Base-by-base conservation (phyloP, 495 filamentous ascomycete species). In the Cercophora newfieldiana region DNA sequence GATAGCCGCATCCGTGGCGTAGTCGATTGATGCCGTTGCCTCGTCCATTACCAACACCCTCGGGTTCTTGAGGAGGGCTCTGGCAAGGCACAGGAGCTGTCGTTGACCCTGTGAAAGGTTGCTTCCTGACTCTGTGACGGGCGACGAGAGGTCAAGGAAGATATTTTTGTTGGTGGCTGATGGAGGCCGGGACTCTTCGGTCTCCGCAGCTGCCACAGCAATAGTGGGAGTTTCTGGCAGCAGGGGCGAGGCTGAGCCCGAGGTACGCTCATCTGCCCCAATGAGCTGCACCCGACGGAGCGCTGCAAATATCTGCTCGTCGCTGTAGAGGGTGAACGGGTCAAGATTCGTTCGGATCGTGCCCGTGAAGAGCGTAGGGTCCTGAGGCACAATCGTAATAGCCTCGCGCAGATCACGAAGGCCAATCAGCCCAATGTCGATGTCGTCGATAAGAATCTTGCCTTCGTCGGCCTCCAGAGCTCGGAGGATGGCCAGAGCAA, bases 1-100 rank as follows among this genome's bases (percentile, higher is more conserved):
- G 73, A 99, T 98, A 77, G 97, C 97, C 65, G 87, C 80, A 72
- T 99, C 96, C 18, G 95, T 99, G 33, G 88, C 88, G 78, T 98
- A 98, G 82, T 99, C 96, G 74, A 99, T 98, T 1, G 92, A 96
- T 0, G 95, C 96, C 6, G 96, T 99, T 19, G 96, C 96, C 81
- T 99, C 96, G 77, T 99, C 96, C 95, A 99, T 98, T 74, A 99
- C 89, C 3, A 99, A 81, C 19, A 99, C 95, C 50, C 89, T 91
- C 0, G 96, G 95, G 30, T 86, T 86, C 80, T 94, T 97, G 71
- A 99, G 90, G 53, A 99, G 84, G 0, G 96, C 96, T 21, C 96
- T 89, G 1, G 96, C 96, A 18, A 99, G 89, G 71, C 96, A 99
- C 51, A 99, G 83, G 16, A 99, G 90, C 78, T 99, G 96, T 7